phyloP scores from a whole-genome alignment of 192 early-diverging fungal genomes.

The Phycomyces nitens region DNA sequence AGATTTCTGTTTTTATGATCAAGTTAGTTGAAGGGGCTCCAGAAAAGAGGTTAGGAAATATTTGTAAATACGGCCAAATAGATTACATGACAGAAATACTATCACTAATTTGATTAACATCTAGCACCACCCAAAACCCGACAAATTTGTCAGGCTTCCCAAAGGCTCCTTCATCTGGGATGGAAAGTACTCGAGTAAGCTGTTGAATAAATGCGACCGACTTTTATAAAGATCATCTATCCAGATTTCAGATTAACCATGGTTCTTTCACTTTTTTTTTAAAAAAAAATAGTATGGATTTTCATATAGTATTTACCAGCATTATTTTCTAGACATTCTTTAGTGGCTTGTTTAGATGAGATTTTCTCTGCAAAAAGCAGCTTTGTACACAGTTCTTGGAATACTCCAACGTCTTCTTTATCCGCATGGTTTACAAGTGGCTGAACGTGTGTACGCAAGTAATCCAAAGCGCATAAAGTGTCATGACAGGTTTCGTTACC shows the following conservation, averaged over 20 bases:
- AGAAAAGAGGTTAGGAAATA: too few relatives aligned
- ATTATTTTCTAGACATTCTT: neutral
- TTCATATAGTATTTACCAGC: neutral
- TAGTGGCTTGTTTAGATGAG: neutral
- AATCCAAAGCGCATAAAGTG: slow-evolving; percentile 64
- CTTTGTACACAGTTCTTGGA: slow-evolving; percentile 29
- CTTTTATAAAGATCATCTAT: slow-evolving; percentile 28
- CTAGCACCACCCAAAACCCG: too few relatives aligned
- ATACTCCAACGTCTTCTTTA: slow-evolving; percentile 39
- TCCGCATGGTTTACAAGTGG: slow-evolving; percentile 66
- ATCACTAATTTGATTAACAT: too few relatives aligned
- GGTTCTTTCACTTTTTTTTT: too few relatives aligned
- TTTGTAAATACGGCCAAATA: too few relatives aligned
- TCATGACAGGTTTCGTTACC: neutral
- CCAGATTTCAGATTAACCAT: slow-evolving; percentile 5
- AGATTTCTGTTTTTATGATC: too few relatives aligned
- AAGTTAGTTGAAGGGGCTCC: too few relatives aligned
- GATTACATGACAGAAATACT: too few relatives aligned
- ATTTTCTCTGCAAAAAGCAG: slow-evolving; percentile 12
- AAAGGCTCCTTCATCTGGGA: slow-evolving; percentile 73
- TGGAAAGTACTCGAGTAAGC: slow-evolving; percentile 71
- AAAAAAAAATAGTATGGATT: too few relatives aligned
- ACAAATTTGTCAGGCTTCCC: slow-evolving; percentile 58
- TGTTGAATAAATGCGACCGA: slow-evolving; percentile 65
- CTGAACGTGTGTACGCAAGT: slow-evolving; percentile 69